A percentile compares a stretch with the other conserved stretches of the same genome.
Conservation (phyloP, 2,329 filamentous ascomycete species). For the Xylariaceae sp. region DNA sequence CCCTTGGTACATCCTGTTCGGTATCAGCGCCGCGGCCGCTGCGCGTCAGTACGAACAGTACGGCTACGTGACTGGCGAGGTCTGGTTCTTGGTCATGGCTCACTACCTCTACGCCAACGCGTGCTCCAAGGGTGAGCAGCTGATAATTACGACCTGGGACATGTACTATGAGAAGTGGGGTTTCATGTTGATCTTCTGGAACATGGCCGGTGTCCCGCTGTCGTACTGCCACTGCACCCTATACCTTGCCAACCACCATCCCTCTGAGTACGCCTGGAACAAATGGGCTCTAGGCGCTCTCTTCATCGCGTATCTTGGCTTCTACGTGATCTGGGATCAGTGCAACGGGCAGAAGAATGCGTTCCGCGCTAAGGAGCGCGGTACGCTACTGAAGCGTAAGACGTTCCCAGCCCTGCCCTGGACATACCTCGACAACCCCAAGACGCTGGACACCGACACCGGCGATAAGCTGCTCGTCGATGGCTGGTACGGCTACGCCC, state of each 20-base stretch:
- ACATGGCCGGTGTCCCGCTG: constrained; percentile 86
- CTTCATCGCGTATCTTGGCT: constrained; percentile 75
- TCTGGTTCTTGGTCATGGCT: constrained; percentile 83
- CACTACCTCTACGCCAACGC: constrained; percentile 93
- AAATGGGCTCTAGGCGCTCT: constrained; percentile 68
- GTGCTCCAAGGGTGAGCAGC: constrained; percentile 89
- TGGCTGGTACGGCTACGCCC: constrained; percentile 80
- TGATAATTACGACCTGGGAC: constrained; percentile 90
- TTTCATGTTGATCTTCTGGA: constrained; percentile 99
- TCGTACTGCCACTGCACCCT: constrained; percentile 94
- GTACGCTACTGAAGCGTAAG: constrained; percentile 71
- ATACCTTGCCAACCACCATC: constrained; percentile 83
- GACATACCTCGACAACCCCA: constrained; percentile 81
- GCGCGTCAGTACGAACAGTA: constrained; percentile 83
- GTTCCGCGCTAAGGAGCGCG: constrained; percentile 81
- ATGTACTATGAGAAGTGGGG: constrained; percentile 98
- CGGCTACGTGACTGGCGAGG: constrained; percentile 85
- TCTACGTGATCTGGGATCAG: constrained; percentile 93
- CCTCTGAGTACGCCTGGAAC: constrained; percentile 79
- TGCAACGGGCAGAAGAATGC: constrained; percentile 94
- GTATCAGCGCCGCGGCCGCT: constrained; percentile 76
- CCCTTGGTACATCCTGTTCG: constrained; percentile 89
- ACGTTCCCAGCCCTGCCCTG: constrained; percentile 92
- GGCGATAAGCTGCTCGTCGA: constrained; percentile 81
- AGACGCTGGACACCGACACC: constrained; percentile 73